phyloP scores from a whole-genome alignment of 371 early-diverging fungal species.

The Chytridium lagenaria region DNA sequence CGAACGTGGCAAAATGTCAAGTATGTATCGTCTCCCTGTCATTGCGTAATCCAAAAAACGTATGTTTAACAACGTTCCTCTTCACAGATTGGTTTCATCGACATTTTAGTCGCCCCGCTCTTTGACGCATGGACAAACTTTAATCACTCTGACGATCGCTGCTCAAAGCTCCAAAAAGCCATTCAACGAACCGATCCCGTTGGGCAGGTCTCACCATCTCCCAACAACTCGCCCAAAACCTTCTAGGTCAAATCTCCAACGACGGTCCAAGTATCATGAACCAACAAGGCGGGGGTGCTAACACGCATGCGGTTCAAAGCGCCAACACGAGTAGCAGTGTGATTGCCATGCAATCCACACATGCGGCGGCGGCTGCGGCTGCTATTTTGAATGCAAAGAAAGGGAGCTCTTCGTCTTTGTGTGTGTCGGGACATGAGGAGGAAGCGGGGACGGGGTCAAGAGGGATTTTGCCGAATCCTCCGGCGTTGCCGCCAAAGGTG shows the following conservation, averaged over 20 bases:
- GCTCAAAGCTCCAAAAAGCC: conserved; percentile 19
- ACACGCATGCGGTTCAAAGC: conserved; percentile 1
- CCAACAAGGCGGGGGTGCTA: background rate
- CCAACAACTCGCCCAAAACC: conserved; percentile 13
- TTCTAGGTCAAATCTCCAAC: conserved; percentile 7
- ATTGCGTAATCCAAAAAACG: background rate
- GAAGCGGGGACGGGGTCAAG: background rate
- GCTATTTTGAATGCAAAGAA: background rate
- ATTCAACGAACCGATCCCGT: conserved; percentile 25
- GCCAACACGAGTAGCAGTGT: conserved; percentile 1
- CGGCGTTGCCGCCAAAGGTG: conserved; percentile 4
- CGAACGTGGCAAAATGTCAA: conserved; percentile 51
- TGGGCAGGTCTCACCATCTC: conserved; percentile 27
- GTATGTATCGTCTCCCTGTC: conserved; percentile 13
- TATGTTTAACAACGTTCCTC: background rate
- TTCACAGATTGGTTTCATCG: conserved; percentile 55
- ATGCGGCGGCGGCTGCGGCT: no score
- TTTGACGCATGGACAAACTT: conserved; percentile 48
- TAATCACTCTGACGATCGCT: conserved; percentile 18
- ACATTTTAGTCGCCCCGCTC: conserved; percentile 54
- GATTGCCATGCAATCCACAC: background rate
- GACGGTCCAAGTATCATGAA: background rate
- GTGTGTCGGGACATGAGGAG: background rate
- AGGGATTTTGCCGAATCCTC: background rate
- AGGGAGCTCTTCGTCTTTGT: background rate